These are phyloP conservation scores for Cerioporus squamosus DNA, from an alignment of 1,284 basidiomycete genomes.

Conservation along the genomic window DNA sequence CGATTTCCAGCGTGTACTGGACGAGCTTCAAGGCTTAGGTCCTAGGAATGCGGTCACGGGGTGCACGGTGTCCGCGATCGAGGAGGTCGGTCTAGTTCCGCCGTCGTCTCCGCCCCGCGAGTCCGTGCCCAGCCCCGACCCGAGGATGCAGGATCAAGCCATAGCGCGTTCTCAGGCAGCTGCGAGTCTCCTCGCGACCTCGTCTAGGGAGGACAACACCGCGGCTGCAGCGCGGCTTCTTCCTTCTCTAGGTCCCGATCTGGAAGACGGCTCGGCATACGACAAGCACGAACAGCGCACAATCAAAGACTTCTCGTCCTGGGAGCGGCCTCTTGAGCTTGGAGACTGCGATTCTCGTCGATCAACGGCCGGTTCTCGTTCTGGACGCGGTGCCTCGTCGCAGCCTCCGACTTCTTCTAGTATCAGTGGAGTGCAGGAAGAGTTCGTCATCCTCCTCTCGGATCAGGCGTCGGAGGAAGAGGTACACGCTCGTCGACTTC, in stretches of 20 bases:
- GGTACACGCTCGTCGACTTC: slow-evolving; percentile 29
- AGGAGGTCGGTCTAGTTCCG: background rate
- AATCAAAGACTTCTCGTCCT: background rate
- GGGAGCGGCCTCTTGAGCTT: slow-evolving; percentile 2
- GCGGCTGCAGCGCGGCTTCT: slow-evolving; percentile 2
- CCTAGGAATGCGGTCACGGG: background rate
- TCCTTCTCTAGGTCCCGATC: slow-evolving; percentile 2
- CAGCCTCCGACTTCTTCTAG: slow-evolving; percentile 2
- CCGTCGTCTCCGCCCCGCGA: background rate
- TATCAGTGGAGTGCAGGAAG: slow-evolving; percentile 28
- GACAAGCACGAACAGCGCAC: background rate
- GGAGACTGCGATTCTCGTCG: slow-evolving; percentile 1
- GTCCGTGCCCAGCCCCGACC: background rate
- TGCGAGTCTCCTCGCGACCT: background rate
- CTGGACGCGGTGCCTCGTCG: background rate
- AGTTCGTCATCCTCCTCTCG: slow-evolving; percentile 33
- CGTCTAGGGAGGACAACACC: background rate
- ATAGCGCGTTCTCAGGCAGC: background rate
- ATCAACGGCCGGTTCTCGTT: slow-evolving; percentile 1
- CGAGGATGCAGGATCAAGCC: background rate
- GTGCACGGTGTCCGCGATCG: background rate
- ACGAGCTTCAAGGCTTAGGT: slow-evolving; percentile 26
- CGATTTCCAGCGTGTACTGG: slow-evolving; percentile 23
- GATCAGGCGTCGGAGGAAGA: slow-evolving; percentile 33
- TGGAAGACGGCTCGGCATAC: background rate